Percentiles rank a stretch among this genome's conserved stretches.
Evolutionary conservation across 768 basidiomycete genomes (phyloP).

Genomic region (Trametes cingulata): DNA sequence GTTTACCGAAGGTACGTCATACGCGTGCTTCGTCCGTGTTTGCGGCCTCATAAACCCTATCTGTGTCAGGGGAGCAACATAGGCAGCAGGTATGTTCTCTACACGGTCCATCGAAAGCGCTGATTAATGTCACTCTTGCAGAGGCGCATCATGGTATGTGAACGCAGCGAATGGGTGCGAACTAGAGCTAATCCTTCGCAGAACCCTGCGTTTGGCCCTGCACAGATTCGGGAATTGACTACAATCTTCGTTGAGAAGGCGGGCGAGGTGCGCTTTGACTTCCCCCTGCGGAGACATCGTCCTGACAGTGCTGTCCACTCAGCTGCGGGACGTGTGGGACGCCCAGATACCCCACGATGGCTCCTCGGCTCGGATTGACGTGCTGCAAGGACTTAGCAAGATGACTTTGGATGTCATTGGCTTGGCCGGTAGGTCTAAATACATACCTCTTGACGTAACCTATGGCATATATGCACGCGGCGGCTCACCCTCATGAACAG

Average conservation of each 20-base stretch:
- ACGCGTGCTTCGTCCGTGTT: not conserved
- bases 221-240: conserved; percentile 58
- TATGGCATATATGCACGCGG: not conserved
- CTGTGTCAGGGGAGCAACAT: conserved; percentile 35
- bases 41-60: not conserved
- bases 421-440: conserved; percentile 33
- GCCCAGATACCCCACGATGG: conserved; percentile 33
- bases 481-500: conserved; percentile 13
- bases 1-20: conserved; percentile 37
- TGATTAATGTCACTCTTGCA: not conserved
- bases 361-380: conserved; percentile 30
- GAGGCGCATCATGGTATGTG: conserved; percentile 33
- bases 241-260: conserved; percentile 60
- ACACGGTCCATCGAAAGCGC: conserved; percentile 16
- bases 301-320: not conserved
- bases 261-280: conserved; percentile 37
- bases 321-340: conserved; percentile 28
- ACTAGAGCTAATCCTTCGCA: conserved; percentile 6
- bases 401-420: conserved; percentile 47
- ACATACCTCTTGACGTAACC: too few relatives aligned
- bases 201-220: conserved; percentile 69
- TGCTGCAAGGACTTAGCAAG: conserved; percentile 35
- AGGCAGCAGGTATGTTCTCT: conserved; percentile 38
- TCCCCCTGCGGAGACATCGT: too few relatives aligned
- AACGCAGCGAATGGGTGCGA: not conserved